Percentiles rank a stretch among this genome's conserved stretches.
These are phyloP conservation scores for Colletotrichum chrysophilum DNA, from an alignment of 2,329 filamentous ascomycete species.

Conservation along the genomic window DNA sequence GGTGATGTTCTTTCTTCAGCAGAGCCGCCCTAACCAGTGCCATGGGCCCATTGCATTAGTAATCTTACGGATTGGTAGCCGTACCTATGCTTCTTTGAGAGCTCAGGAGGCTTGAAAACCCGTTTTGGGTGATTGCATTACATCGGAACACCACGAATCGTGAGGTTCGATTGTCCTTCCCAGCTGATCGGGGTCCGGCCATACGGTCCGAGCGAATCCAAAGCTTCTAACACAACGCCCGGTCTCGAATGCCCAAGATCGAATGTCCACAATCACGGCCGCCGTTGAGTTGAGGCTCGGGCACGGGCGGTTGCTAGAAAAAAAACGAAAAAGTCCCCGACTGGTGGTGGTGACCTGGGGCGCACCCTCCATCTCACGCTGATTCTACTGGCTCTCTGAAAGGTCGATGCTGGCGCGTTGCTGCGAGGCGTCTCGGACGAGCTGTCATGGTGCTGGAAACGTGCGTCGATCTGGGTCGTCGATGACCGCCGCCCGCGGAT, in stretches of 20 bases:
- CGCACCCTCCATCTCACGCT: neutral
- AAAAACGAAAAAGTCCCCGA: neutral
- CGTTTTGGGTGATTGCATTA: neutral
- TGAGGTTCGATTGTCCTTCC: neutral
- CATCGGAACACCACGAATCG: neutral
- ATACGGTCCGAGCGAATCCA: neutral
- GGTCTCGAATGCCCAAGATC: neutral
- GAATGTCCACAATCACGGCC: neutral
- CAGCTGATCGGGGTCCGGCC: neutral
- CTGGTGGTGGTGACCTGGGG: neutral
- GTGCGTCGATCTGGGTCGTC: neutral
- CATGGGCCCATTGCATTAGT: neutral
- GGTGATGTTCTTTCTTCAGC: neutral
- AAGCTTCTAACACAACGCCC: neutral
- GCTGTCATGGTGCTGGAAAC: constrained; percentile 1
- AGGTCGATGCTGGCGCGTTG: neutral
- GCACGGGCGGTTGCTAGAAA: neutral
- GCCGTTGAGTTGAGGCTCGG: constrained; percentile 5
- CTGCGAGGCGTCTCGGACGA: neutral
- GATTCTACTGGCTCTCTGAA: neutral
- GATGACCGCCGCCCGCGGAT: neutral
- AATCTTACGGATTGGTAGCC: neutral
- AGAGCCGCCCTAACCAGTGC: neutral
- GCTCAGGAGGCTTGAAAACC: neutral
- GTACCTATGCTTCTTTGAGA: neutral